Evolutionary conservation across 192 early-diverging fungal genomes (phyloP), one percentile per base, ranked within the genome.

Genomic region (Mortierella hygrophila): DNA sequence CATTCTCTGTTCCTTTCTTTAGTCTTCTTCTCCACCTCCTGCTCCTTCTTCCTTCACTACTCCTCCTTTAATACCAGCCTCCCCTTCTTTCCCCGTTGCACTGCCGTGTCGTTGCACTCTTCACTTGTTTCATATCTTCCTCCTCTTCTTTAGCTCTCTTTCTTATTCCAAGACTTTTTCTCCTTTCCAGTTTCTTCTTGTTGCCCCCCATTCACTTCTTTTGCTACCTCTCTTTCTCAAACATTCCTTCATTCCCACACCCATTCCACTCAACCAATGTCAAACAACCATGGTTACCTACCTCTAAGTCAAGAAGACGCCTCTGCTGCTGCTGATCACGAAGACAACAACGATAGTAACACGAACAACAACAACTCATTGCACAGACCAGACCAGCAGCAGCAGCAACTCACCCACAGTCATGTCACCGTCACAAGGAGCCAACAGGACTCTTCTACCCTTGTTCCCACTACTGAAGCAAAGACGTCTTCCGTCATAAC

Each of bases 201-300:
- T 38, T 42, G 15, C 7, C 23, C 23, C n/a, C 41, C 46, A 74
- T 29, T 44, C 21, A 47, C 71, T 26, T 46, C 21, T 26, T 29
- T 29, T 37, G 29, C 38, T 5, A 44, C 26, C 41, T 29, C 23
- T 52, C 49, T 52, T 52, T 7, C 44, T 46, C 6, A 40, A 40
- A 40, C 38, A 2, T 52, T 52, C 49, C 21, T 21, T 49, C 47
- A 49, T 52, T 52, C 16, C 7, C 44, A 46, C 49, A 0, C 49
- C 1, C 49, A 21, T 18, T 52, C 16, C 16, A 4, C 15, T 15
- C 49, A 52, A 52, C 69, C 44, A 57, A 82, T 82, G 80, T 74
- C 68, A 32, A 60, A 52, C 81, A 76, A 44, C 68, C 57, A 82
- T 76, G 81, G 72, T 69, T 76, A 76, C 38, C 11, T 72, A 75